Base-by-base conservation (phyloP, 1,139 yeast species). In the Diutina sp. region DNA sequence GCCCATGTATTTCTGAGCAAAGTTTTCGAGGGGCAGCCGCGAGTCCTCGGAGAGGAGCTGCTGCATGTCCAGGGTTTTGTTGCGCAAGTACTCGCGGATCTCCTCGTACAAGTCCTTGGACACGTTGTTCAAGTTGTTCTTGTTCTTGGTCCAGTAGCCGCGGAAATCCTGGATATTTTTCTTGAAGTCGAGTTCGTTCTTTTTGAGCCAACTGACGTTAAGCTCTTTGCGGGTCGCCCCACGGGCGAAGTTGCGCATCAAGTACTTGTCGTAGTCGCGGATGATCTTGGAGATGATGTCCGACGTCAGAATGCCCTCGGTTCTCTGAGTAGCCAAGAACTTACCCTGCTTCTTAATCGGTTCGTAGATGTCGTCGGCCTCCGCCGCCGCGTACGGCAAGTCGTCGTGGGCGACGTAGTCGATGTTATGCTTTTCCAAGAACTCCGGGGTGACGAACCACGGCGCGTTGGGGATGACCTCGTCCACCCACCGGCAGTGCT, bases 321-420 rank as follows among this genome's bases (percentile, higher is more conserved):
- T 93, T 68, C 99, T 81, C 72, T 93, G 99, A 0, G 99, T 93
- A 8, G 95, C 87, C 63, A 95, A 76, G 65, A 93, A 93, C 85
- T 82, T 88, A 1, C 99, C 99, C 67, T 76, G 77, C 67, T 87
- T 88, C 68, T 95, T 93, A 65, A 93, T 87, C 12, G 97, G 97
- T 68, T 82, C 84, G 72, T 93, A 93, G 57, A 93, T 90, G 69
- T 93, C 99, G 68, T 89, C 97, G 54, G 84, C 78, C 59, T 86
- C 96, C 16, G 82, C 83, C 35, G 95, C 85, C 0, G 90, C 97
- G 68, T 93, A 93, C 0, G 99, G 99, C 61, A 90, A 74, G 69
- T 93, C 99, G 71, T 93, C 99, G 70, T 93, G 99, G 4, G 99
- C 99, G 58, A 93, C 97, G 66, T 90, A 93, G 69, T 93, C 99